Evolutionary conservation across 176 grass and related monocot genomes (phyloP), one percentile per base, ranked within the genome.

Genomic region (Tillandsia fasciculata): DNA sequence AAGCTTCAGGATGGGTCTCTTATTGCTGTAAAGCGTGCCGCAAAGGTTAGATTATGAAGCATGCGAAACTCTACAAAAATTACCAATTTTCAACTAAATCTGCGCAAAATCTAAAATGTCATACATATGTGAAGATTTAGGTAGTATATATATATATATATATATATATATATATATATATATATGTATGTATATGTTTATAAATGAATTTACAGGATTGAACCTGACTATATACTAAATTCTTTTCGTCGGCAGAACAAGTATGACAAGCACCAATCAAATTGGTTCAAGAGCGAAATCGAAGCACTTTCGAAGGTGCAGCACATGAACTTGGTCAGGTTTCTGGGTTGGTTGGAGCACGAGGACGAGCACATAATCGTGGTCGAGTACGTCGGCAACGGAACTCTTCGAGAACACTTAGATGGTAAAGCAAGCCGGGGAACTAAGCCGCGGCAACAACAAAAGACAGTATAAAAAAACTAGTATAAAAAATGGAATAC

Each of bases 341-440:
- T 97, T 81, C 49, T 92, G 29, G 89, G 93, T 26, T 89, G 86
- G 10, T n/a, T 92, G 61, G 93, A 92, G 23, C 70, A 85, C 15
- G 77, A 85, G 42, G 82, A 83, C 72, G 89, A 96, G 67, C 83
- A 69, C 49, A 5, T 97, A 20, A 83, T 97, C 64, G 63, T 92
- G 53, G 81, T 92, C 10, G 93, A 97, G 74, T 90, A 92, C 28
- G 69, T 92, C 57, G 88, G 59, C 58, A 92, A 97, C 69, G 89
- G 93, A 78, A 89, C 79, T 74, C 83, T 92, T 64, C 86, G 88
- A 28, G 81, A 89, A 79, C 93, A 97, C 72, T 80, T 97, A 74
- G 88, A 96, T 74, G 93, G 93, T 96, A 83, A 11, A 77, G 87
- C 13, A 63, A 42, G 33, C 33, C 5, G 5, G 49, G 10, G 29